Evolutionary conservation across 2,329 filamentous ascomycete species (phyloP).

Genomic region (Fusarium aywerte): DNA sequence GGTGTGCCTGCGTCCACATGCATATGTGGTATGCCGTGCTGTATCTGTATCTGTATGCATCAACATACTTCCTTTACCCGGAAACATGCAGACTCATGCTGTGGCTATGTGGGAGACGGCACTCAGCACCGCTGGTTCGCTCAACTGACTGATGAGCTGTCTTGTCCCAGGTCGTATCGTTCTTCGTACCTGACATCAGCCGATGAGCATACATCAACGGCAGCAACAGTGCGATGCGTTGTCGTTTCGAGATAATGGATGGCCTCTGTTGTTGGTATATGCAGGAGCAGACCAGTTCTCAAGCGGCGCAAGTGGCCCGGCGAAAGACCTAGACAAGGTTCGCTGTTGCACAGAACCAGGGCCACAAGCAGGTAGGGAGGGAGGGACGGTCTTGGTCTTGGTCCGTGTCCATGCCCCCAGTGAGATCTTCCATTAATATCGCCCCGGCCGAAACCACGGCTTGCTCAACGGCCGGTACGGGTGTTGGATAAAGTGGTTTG

Average conservation of each 20-base stretch:
- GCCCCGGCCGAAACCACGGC: conserved; percentile 19
- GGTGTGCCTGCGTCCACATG: conserved; percentile 22
- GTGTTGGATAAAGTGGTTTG: conserved; percentile 31
- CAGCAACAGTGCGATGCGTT: conserved; percentile 21
- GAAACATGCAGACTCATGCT: conserved; percentile 24
- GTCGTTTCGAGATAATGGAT: conserved; percentile 18
- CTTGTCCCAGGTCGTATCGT: conserved; percentile 3
- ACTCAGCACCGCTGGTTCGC: conserved; percentile 15
- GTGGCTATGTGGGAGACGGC: conserved; percentile 16
- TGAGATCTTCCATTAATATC: conserved; percentile 29
- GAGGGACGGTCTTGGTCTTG: neutral
- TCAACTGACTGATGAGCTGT: conserved; percentile 32
- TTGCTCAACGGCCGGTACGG: conserved; percentile 23
- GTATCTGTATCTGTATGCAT: conserved; percentile 26
- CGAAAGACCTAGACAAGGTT: conserved; percentile 16
- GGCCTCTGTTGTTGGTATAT: conserved; percentile 9
- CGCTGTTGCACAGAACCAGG: conserved; percentile 22
- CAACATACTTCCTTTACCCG: conserved; percentile 22
- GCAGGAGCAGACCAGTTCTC: neutral
- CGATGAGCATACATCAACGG: neutral
- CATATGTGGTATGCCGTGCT: conserved; percentile 18
- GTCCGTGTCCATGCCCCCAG: conserved; percentile 11
- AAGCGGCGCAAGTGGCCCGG: conserved; percentile 3
- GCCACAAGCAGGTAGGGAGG: conserved; percentile 3
- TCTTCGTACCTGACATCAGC: conserved; percentile 25